Conservation (phyloP, 768 basidiomycete genomes). For the Hebeloma cylindrosporum region DNA sequence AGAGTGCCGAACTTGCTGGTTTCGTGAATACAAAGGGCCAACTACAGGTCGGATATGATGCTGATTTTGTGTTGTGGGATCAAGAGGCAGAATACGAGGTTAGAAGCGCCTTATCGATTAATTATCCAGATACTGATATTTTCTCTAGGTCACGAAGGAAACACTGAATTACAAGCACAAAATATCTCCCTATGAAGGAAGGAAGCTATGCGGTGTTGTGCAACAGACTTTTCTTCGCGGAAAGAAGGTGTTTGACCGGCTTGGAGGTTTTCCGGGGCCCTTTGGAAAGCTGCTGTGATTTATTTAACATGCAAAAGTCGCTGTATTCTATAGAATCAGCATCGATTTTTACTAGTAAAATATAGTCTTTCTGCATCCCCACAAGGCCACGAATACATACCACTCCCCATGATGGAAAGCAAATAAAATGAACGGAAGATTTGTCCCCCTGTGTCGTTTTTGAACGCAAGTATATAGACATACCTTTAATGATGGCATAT, state of each 20-base stretch:
- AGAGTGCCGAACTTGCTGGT: conserved; percentile 80
- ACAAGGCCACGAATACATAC: no score
- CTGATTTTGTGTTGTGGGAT: conserved; percentile 87
- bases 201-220: conserved; percentile 68
- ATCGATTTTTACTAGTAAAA: no score
- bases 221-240: conserved; percentile 82
- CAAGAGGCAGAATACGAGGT: conserved; percentile 41
- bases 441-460: no score
- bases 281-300: conserved; percentile 39
- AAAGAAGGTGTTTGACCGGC: conserved; percentile 55
- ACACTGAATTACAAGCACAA: conserved; percentile 90
- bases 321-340: no score
- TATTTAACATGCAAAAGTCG: no score
- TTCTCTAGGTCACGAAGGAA: conserved; percentile 66
- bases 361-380: no score
- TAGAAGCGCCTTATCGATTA: conserved; percentile 9
- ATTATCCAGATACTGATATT: background rate
- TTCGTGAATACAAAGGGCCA: conserved; percentile 69
- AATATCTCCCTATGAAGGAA: conserved; percentile 85
- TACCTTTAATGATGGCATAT: no score
- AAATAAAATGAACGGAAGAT: no score
- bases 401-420: no score
- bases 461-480: no score
- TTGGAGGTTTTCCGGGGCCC: conserved; percentile 36
- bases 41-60: conserved; percentile 74